Evolutionary conservation across 352 stramenopile species (phyloP).

Genomic region (Phytophthora sp.): DNA sequence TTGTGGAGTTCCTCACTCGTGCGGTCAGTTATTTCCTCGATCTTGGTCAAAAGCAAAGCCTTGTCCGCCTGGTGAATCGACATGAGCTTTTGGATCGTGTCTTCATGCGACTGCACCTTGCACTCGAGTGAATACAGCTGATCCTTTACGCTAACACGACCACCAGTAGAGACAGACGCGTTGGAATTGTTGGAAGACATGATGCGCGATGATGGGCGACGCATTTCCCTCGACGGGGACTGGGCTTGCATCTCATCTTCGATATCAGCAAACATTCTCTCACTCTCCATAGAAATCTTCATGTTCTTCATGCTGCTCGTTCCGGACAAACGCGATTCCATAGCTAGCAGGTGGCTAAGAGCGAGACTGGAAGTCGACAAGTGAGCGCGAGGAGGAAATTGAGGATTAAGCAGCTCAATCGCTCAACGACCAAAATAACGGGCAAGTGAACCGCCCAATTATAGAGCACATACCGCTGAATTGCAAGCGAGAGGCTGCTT

Average conservation of each 20-base stretch:
- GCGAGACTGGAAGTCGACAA: slow-evolving; percentile 8
- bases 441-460: slow-evolving; percentile 5
- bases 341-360: slow-evolving; percentile 21
- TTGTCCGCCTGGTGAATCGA: slow-evolving; percentile 85
- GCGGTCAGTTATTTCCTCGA: slow-evolving; percentile 83
- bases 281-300: slow-evolving; percentile 84
- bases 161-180: slow-evolving; percentile 35
- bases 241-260: slow-evolving; percentile 68
- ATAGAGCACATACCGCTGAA: slow-evolving; percentile 4
- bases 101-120: slow-evolving; percentile 81
- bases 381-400: slow-evolving; percentile 30
- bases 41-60: slow-evolving; percentile 74
- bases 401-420: slow-evolving; percentile 32
- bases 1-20: slow-evolving; percentile 81
- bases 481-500: neutral
- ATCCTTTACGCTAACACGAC: slow-evolving; percentile 78
- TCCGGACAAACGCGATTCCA: slow-evolving; percentile 70
- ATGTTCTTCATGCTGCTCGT: slow-evolving; percentile 78
- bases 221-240: slow-evolving; percentile 62
- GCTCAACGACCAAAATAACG: slow-evolving; percentile 21
- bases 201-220: slow-evolving; percentile 59
- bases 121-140: slow-evolving; percentile 80
- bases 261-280: slow-evolving; percentile 82
- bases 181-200: slow-evolving; percentile 65
- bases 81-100: slow-evolving; percentile 87